Base-by-base conservation (phyloP, 2,329 filamentous ascomycete species). In the Sporothrix luriei region DNA sequence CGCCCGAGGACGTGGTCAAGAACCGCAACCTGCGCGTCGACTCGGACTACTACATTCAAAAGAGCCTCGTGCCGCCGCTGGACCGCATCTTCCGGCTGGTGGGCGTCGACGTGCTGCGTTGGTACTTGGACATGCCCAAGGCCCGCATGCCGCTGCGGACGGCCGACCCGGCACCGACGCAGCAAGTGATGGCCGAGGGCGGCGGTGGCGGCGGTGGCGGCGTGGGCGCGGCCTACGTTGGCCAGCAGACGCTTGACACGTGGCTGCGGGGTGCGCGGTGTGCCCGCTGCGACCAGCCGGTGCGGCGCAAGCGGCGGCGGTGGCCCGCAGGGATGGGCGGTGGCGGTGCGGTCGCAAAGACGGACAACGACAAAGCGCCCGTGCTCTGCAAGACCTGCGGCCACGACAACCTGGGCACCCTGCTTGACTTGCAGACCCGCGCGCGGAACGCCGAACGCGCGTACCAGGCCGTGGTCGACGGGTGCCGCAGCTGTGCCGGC, bases 101-200 rank as follows among this genome's bases (percentile, higher is more conserved):
- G 2, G 95, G 95, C 7, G 95, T 93, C 43, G 97, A 95, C 77
- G 91, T 98, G 0, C 83, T 91, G 21, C 86, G 88, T 71, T 99
- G 95, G 95, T 98, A 93, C 76, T 93, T 97, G 73, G 93, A 97
- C 79, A 96, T 98, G 93, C 94, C 94, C 59, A 95, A 24, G 91
- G 93, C 76, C 90, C 10, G 87, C 94, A 59, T 86, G 90, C 38
- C 87, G 86, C 68, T 68, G 24, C 67, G 71, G n/a, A 57, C 65
- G 0, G 51, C 21, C 9, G 72, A 73, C 49, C 80, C 92, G n/a
- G 83, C 85, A 43, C 76, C 77, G 66, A 72, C 78, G 69, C 71
- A 71, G 11, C 24, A 38, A 21, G 14, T 19, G 5, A 38, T 10
- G 0, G 49, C 13, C 11, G 13, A 46, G 1, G 48, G 48, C 19